Conservation (phyloP, 2,329 filamentous ascomycete species). For the Colletotrichum tabaci region DNA sequence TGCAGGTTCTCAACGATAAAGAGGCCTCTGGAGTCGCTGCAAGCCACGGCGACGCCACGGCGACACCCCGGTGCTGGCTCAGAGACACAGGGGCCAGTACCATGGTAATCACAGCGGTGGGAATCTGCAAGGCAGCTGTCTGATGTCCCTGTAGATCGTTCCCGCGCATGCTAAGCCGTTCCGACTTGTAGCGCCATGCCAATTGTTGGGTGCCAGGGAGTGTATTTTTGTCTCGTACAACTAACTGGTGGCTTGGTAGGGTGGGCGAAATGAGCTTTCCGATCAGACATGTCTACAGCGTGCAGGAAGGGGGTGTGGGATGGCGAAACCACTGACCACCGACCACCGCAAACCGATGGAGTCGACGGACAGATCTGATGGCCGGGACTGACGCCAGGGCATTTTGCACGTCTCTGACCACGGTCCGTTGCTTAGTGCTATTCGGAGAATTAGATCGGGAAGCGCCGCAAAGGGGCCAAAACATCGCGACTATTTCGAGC, state of each 20-base stretch:
- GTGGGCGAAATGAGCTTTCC: neutral
- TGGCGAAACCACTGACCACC: no score
- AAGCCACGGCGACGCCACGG: conserved; percentile 10
- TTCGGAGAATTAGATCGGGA: conserved; percentile 37
- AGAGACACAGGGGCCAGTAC: neutral
- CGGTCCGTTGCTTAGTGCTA: conserved; percentile 1
- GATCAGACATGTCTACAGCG: neutral
- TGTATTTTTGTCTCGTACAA: conserved; percentile 21
- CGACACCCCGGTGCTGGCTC: conserved; percentile 5
- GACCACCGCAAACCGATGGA: no score
- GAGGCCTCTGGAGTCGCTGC: neutral
- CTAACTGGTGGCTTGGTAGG: neutral
- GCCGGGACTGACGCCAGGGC: conserved; percentile 14
- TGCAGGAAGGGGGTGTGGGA: neutral
- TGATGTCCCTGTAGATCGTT: conserved; percentile 32
- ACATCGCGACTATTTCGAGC: conserved; percentile 18
- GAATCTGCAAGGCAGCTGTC: conserved; percentile 35
- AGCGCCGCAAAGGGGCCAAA: conserved; percentile 2
- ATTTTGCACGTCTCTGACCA: conserved; percentile 11
- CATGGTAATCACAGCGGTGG: conserved; percentile 13
- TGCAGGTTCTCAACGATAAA: neutral
- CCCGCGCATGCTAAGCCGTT: conserved; percentile 25
- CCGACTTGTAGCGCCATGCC: conserved; percentile 15
- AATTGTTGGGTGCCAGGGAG: conserved; percentile 6
- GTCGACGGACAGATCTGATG: conserved; percentile 9